Evolutionary conservation across 768 basidiomycete genomes (phyloP), one percentile per base, ranked within the genome.

Genomic region (Hortiboletus flavorubellus): DNA sequence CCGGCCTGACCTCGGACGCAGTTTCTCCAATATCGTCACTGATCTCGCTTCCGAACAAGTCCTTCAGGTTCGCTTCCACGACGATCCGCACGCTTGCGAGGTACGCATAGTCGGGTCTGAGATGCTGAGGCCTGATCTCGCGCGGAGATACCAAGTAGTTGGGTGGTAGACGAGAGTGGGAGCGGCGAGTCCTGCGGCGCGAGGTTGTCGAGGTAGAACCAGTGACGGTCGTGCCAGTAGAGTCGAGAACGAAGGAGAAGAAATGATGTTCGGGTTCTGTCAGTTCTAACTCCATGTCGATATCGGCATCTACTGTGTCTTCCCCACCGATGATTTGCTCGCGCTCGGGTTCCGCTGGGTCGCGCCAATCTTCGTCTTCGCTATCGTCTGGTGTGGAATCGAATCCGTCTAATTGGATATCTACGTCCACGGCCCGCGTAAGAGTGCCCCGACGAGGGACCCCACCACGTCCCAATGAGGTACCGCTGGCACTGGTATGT

Each of bases 1-100:
- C 64, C 1, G 45, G 5, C 29, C 35, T 11, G 23, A 26, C 39
- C n/a, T 51, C 57, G 5, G 51, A 35, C n/a, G 31, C 33, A 14
- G 34, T 4, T 12, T 5, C 18, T n/a, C 49, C 55, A 0, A 16
- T 42, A 29, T 41, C 18, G n/a, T 53, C 41, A 10, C 3, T 16
- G 39, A 40, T 15, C 31, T 35, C 49, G 1, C 16, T 29, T 6
- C 52, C 59, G 30, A 76, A 70, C 4, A 72, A 48, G 11, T 80
- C 79, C 11, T 68, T 72, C 54, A 84, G 51, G 54, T 83, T 84
- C 33, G 75, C 72, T 59, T 84, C 82, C 15, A 84, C 72, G 10
- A 82, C 69, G 23, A 77, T 68, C 12, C 83, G 75, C 9, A 73
- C 80, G 15, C 80, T 77, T 3, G 79, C 73, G 12, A 84, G 75